Percentiles rank a stretch among this genome's conserved stretches.
These are phyloP conservation scores for Lachnellula arida DNA, from an alignment of 2,329 filamentous ascomycete genomes.

Conservation along the genomic window DNA sequence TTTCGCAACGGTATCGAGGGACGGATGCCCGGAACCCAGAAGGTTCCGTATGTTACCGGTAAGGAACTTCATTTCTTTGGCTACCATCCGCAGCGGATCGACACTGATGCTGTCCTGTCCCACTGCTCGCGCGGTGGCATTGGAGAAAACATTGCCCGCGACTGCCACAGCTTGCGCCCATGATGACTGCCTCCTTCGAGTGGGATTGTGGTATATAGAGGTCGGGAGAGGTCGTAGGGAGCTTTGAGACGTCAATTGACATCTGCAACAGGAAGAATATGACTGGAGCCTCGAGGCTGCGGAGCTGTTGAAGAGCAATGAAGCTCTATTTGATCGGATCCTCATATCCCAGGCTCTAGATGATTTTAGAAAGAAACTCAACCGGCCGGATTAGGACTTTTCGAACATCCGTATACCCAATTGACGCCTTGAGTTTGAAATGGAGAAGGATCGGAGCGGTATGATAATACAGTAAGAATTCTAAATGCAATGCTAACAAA, in stretches of 20 bases:
- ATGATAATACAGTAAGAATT: neutral
- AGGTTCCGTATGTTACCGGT: slow-evolving; percentile 90
- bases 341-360: slow-evolving; percentile 40
- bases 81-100: slow-evolving; percentile 84
- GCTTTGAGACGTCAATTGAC: slow-evolving; percentile 28
- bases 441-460: neutral
- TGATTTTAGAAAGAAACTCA: slow-evolving; percentile 7
- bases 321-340: slow-evolving; percentile 47
- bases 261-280: slow-evolving; percentile 38
- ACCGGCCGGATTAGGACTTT: neutral
- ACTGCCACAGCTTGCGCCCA: slow-evolving; percentile 72
- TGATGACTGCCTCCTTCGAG: slow-evolving; percentile 53
- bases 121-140: slow-evolving; percentile 53
- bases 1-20: slow-evolving; percentile 90
- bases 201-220: slow-evolving; percentile 32
- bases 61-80: slow-evolving; percentile 94
- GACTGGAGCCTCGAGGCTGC: slow-evolving; percentile 33
- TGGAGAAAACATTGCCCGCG: slow-evolving; percentile 66
- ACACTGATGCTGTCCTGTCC: slow-evolving; percentile 66
- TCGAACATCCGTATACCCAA: slow-evolving; percentile 1
- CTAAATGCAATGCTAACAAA: neutral
- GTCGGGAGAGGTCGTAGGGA: slow-evolving; percentile 9
- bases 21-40: slow-evolving; percentile 90
- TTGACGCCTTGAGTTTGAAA: neutral
- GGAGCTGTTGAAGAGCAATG: slow-evolving; percentile 40